Base-by-base conservation (phyloP, 1,284 basidiomycete genomes). In the Trichosporon coremiiforme region DNA sequence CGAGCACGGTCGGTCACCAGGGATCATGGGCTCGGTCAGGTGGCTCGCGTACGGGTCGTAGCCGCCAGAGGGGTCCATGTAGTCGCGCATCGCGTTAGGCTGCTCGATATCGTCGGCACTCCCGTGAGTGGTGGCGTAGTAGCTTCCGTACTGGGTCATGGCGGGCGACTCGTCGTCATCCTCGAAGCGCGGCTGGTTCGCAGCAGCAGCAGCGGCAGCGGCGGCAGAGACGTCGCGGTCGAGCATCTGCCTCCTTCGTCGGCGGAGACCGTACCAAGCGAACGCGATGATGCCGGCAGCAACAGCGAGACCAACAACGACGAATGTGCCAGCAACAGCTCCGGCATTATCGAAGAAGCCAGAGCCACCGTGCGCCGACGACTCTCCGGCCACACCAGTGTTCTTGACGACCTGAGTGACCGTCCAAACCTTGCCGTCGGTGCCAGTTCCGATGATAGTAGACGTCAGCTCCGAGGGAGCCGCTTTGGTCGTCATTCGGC, bases 151-250 rank as follows among this genome's bases (percentile, higher is more conserved):
- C 68, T 83, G 81, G 6, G 80, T 75, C 80, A 82, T 82, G 10
- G 75, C 76, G 2, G 81, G 79, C 67, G 47, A 53, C 3, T 83
- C 80, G 66, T 84, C 83, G 50, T 83, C 82, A 71, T 82, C 82
- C 15, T 79, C 78, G 35, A 77, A 77, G 35, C 82, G 78, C 1
- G 76, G 75, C 64, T 77, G 75, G 13, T 80, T 77, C 8, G 79
- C 79, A 12, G 80, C 79, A 7, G 81, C 80, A 6, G 83, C 83
- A 8, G 83, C 82, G 9, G 81, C 80, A 4, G 83, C 83, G 2
- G 83, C 84, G 31, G 82, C 82, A 29, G 82, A 79, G 12, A 84
- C 84, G 67, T 85, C 84, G n/a, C 83, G 75, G 75, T 83, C 84
- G 45, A 83, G 75, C 69, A 77, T 74, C 71, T 84, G 83, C 63